phyloP scores from a whole-genome alignment of 2,329 filamentous ascomycete species.

The Alternaria triticina region DNA sequence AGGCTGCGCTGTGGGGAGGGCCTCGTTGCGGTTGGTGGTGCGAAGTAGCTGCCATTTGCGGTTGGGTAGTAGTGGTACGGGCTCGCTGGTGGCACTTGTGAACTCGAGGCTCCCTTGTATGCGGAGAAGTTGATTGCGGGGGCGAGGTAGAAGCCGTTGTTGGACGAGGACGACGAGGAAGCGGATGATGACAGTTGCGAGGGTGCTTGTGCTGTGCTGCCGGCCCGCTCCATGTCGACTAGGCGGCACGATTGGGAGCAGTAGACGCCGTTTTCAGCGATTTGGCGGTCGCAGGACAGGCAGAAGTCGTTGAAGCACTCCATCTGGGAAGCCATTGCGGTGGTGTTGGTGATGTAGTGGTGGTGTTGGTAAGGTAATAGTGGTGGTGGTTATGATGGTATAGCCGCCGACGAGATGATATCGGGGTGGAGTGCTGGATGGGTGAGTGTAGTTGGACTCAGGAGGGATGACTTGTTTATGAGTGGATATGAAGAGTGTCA shows the following conservation, averaged over 20 bases:
- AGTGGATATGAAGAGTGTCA: not conserved
- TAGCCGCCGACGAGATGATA: not conserved
- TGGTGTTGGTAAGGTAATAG: slow-evolving; percentile 4
- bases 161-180: slow-evolving; percentile 58
- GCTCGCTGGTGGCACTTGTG: slow-evolving; percentile 54
- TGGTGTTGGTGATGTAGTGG: slow-evolving; percentile 1
- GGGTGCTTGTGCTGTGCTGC: slow-evolving; percentile 45
- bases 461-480: not conserved
- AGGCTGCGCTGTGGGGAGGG: slow-evolving; percentile 50
- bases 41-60: slow-evolving; percentile 48
- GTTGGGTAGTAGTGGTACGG: slow-evolving; percentile 48
- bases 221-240: slow-evolving; percentile 80
- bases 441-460: not conserved
- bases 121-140: slow-evolving; percentile 78
- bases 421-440: not conserved
- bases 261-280: slow-evolving; percentile 76
- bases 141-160: slow-evolving; percentile 68
- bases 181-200: slow-evolving; percentile 61
- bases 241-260: slow-evolving; percentile 92
- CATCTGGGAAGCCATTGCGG: slow-evolving; percentile 52
- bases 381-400: slow-evolving; percentile 1
- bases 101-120: slow-evolving; percentile 63
- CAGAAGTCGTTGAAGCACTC: slow-evolving; percentile 91
- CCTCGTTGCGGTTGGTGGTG: slow-evolving; percentile 35
- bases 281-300: slow-evolving; percentile 90